Base-by-base conservation (phyloP, 169 alveolate genomes). In the Plasmodium sp. region DNA sequence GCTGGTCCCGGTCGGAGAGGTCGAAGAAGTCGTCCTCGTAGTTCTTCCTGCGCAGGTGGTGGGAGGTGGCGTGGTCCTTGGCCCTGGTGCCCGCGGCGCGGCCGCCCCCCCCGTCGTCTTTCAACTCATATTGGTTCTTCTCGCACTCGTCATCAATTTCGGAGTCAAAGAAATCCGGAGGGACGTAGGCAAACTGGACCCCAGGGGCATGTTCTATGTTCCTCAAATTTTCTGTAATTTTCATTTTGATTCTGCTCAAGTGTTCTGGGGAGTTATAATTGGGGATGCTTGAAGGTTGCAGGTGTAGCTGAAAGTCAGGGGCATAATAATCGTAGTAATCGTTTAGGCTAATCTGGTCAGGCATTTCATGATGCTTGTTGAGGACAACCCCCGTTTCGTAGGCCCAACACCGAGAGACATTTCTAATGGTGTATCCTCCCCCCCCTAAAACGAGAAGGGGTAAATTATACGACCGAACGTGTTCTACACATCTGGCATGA, bases 321-420 rank as follows among this genome's bases (percentile, higher is more conserved):
- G 99, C 99, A 96, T 98, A 99, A 96, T 98, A 98, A 88, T 98
- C 99, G 94, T 98, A 98, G 95, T 97, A 99, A 75, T 98, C 99
- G 84, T 98, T 98, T 93, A 98, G 95, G 3, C 99, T 99, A 77
- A 99, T 98, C 67, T 98, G 98, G 81, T 97, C 98, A 56, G 98
- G 97, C 94, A 99, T 97, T 18, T 98, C 98, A 82, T 97, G 98
- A 67, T 98, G 98, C 33, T 92, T 86, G 71, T 97, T 99, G 18
- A 99, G 96, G 33, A 98, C 98, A 18, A 98, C 98, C 0, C 99
- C 99, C 3, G 99, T 99, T 96, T 99, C 99, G 96, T 99, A 98
- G 22, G 99, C 99, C 99, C 99, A 99, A 94, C 99, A 98, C 81
- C 99, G 95, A 0, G 99, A 99, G 6, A 99, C 99, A 96, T 99